Evolutionary conservation across 345 rosid genomes (phyloP).

Genomic region (Mallotus nudiflorus): DNA sequence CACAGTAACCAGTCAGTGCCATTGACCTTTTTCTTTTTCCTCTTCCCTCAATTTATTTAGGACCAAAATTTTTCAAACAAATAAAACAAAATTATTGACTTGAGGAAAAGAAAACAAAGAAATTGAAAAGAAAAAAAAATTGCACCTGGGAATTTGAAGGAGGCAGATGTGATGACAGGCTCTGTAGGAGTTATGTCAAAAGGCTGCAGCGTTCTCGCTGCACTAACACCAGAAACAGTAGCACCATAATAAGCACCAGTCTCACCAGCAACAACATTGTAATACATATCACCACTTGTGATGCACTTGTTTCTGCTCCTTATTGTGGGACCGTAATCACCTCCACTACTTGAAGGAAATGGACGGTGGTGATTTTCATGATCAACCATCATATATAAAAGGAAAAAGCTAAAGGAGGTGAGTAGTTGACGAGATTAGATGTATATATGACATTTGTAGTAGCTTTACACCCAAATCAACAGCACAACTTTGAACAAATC

Average conservation of each 20-base stretch:
- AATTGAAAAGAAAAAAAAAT: not conserved
- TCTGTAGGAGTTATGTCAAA: constrained; percentile 24
- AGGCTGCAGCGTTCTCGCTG: constrained; percentile 25
- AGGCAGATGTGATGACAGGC: not conserved
- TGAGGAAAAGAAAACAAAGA: not conserved
- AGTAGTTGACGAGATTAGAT: constrained; percentile 18
- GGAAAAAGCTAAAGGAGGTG: not conserved
- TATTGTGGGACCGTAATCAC: constrained; percentile 32
- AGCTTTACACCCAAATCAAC: no score
- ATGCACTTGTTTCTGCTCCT: constrained; percentile 12
- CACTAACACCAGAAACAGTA: not conserved
- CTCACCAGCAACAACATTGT: not conserved
- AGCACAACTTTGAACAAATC: no score
- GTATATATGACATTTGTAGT: no score
- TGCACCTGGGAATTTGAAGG: constrained; percentile 43
- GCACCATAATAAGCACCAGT: constrained; percentile 13
- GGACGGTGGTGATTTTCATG: constrained; percentile 38
- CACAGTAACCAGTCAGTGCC: no score
- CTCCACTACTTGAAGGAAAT: constrained; percentile 16
- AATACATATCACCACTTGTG: constrained; percentile 1
- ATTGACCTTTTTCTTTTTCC: no score
- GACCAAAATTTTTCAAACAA: no score
- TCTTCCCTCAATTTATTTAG: not conserved
- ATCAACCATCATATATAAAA: constrained; percentile 30
- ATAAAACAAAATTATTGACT: no score